These are phyloP conservation scores for Paraconiothyrium brasiliense DNA, from an alignment of 2,329 filamentous ascomycete genomes.

Conservation along the genomic window DNA sequence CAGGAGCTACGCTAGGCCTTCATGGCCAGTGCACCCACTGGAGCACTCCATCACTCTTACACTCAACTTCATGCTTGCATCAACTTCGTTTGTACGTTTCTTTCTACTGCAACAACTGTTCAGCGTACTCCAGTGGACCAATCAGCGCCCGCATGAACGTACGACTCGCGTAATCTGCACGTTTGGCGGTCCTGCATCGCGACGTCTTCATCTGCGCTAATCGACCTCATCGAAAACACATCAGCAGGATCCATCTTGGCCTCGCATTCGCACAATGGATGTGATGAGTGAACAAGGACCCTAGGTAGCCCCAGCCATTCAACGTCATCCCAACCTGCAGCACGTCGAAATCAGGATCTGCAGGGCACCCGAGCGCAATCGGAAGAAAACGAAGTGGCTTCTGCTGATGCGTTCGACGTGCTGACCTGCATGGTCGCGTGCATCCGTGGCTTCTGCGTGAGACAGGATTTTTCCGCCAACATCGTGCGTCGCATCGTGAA, in stretches of 20 bases:
- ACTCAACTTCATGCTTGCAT: too few relatives aligned
- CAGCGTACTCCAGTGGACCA: neutral
- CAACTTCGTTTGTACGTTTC: too few relatives aligned
- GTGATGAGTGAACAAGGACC: neutral
- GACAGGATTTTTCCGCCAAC: slow-evolving; percentile 13
- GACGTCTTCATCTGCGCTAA: neutral
- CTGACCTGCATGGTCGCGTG: slow-evolving; percentile 1
- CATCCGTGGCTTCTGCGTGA: slow-evolving; percentile 1
- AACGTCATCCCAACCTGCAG: too few relatives aligned
- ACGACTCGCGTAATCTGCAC: slow-evolving; percentile 11
- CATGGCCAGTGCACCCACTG: too few relatives aligned
- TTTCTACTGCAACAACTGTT: neutral
- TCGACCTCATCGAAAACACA: neutral
- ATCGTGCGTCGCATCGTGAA: neutral
- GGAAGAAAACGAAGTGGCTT: slow-evolving; percentile 10
- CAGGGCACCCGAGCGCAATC: slow-evolving; percentile 6
- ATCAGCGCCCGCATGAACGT: neutral
- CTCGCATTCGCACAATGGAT: neutral
- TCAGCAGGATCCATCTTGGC: neutral
- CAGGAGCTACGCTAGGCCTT: too few relatives aligned
- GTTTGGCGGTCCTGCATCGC: slow-evolving; percentile 17
- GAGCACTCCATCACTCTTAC: too few relatives aligned
- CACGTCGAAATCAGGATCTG: slow-evolving; percentile 1
- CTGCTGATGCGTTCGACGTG: neutral
- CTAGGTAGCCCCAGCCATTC: neutral